A percentile compares a stretch with the other conserved stretches of the same genome.
Evolutionary conservation across 495 filamentous ascomycete species (phyloP).

Genomic region (Amniculicola lignicola): DNA sequence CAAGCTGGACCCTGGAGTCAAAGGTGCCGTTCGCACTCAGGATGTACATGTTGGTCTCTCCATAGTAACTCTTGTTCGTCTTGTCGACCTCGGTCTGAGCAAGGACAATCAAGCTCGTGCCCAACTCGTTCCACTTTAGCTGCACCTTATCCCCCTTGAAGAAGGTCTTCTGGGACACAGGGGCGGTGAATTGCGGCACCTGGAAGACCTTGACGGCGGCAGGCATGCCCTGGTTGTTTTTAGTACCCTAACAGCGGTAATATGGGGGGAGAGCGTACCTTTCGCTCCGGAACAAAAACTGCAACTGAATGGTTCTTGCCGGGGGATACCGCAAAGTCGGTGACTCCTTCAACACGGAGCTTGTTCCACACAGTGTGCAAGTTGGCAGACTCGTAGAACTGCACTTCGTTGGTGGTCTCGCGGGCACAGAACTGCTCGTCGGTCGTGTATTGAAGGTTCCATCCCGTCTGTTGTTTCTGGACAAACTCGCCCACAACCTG

Average conservation of each 20-base stretch:
- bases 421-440: conserved; percentile 93
- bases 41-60: conserved; percentile 95
- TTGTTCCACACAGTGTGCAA: conserved; percentile 89
- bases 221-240: conserved; percentile 68
- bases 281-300: conserved; percentile 90
- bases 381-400: conserved; percentile 88
- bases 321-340: conserved; percentile 85
- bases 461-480: conserved; percentile 90
- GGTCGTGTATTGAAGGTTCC: conserved; percentile 94
- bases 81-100: conserved; percentile 98
- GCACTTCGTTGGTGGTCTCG: conserved; percentile 91
- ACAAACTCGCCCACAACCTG: conserved; percentile 82
- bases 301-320: conserved; percentile 86
- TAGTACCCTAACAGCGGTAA: neutral
- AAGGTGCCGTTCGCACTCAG: conserved; percentile 88
- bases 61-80: conserved; percentile 97
- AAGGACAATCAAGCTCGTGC: conserved; percentile 87
- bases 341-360: conserved; percentile 84
- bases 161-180: conserved; percentile 95
- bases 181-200: conserved; percentile 73
- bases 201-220: conserved; percentile 92
- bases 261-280: conserved; percentile 51
- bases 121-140: conserved; percentile 92
- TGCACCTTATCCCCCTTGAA: conserved; percentile 99
- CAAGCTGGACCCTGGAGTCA: conserved; percentile 83